Evolutionary conservation across 1,284 basidiomycete genomes (phyloP).

Genomic region (Ceraceosorus guamensis): DNA sequence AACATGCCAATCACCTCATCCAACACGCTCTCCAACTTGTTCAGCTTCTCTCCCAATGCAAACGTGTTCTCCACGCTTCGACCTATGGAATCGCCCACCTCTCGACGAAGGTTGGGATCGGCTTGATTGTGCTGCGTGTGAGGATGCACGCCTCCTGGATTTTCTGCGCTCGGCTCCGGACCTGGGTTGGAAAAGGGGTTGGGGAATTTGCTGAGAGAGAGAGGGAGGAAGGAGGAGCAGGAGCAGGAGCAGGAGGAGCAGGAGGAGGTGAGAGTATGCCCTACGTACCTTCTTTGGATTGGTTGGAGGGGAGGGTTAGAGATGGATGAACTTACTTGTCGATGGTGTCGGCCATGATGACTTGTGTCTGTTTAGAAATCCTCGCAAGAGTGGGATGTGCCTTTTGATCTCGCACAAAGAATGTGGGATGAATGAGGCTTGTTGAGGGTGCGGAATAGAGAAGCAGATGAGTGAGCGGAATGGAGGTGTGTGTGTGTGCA

Average conservation of each 20-base stretch:
- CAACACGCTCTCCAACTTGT: conserved; percentile 24
- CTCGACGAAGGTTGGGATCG: conserved; percentile 12
- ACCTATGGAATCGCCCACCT: conserved; percentile 25
- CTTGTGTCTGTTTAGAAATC: neutral
- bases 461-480: too few relatives aligned
- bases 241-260: too few relatives aligned
- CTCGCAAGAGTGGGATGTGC: too few relatives aligned
- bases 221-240: too few relatives aligned
- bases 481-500: too few relatives aligned
- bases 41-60: conserved; percentile 28
- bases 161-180: conserved; percentile 5
- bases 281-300: too few relatives aligned
- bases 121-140: neutral
- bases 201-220: neutral
- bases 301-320: neutral
- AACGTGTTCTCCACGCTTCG: conserved; percentile 37
- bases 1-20: conserved; percentile 36
- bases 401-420: too few relatives aligned
- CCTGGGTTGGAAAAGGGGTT: neutral
- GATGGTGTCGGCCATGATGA: neutral
- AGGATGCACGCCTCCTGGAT: conserved; percentile 9
- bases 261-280: too few relatives aligned
- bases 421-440: too few relatives aligned
- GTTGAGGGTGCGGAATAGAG: too few relatives aligned
- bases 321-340: neutral